These are phyloP conservation scores for Kuraishia hungarica DNA, from an alignment of 805 yeast genomes.

Conservation along the genomic window DNA sequence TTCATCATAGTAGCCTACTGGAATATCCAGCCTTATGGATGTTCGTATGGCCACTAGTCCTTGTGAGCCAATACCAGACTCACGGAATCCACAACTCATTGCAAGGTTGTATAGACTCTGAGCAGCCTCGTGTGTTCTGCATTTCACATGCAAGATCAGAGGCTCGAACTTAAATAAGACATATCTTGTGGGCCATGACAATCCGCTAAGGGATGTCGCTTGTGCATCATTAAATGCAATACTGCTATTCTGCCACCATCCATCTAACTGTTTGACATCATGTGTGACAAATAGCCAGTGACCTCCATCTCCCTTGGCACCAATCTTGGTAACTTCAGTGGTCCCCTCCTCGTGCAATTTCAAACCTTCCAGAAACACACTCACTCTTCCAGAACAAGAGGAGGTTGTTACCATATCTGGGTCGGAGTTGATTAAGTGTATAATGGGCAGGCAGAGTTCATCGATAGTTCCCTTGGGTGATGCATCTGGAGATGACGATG, in stretches of 20 bases:
- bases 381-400: slow-evolving; percentile 81
- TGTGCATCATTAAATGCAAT: slow-evolving; percentile 13
- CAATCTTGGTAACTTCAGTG: slow-evolving; percentile 31
- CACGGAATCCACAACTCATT: slow-evolving; percentile 81
- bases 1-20: slow-evolving; percentile 51
- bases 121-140: slow-evolving; percentile 54
- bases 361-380: slow-evolving; percentile 72
- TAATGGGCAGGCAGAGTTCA: slow-evolving; percentile 61
- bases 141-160: slow-evolving; percentile 74
- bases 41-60: slow-evolving; percentile 72
- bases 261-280: slow-evolving; percentile 34
- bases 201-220: not conserved
- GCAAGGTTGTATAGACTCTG: slow-evolving; percentile 58
- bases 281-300: slow-evolving; percentile 79
- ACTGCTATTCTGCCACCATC: slow-evolving; percentile 35
- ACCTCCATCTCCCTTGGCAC: slow-evolving; percentile 84
- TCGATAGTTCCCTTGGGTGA: slow-evolving; percentile 90
- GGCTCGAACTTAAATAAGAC: slow-evolving; percentile 80
- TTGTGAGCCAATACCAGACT: slow-evolving; percentile 77
- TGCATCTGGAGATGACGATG: slow-evolving; percentile 39
- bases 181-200: slow-evolving; percentile 31
- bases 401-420: slow-evolving; percentile 76
- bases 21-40: slow-evolving; percentile 66
- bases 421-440: slow-evolving; percentile 54
- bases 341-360: slow-evolving; percentile 21